phyloP scores from a whole-genome alignment of 176 grass and related monocot species.

The Ananas comosus region DNA sequence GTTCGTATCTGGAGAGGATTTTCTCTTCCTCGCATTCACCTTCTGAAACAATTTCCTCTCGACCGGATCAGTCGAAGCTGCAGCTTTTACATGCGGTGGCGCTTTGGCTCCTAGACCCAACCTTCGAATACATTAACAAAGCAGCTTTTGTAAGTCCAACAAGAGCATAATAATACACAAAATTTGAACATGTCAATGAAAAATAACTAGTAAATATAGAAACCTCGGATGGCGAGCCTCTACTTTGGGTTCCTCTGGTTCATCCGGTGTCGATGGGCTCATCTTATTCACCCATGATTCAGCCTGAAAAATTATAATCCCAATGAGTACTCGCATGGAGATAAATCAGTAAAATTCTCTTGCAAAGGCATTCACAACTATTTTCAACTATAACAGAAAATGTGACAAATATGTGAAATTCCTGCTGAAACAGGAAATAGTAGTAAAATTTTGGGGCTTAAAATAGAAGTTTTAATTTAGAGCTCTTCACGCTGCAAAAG shows the following conservation, averaged over 20 bases:
- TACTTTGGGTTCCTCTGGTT: constrained; percentile 39
- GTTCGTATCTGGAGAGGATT: constrained; percentile 36
- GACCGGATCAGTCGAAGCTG: constrained; percentile 41
- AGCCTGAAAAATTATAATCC: constrained; percentile 32
- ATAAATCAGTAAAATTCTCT: neutral
- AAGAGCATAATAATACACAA: neutral
- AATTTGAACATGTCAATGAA: neutral
- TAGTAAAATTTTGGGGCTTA: neutral
- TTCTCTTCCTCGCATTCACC: constrained; percentile 62
- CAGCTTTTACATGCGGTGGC: constrained; percentile 29
- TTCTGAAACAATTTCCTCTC: constrained; percentile 58
- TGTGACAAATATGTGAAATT: too few relatives aligned
- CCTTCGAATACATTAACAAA: constrained; percentile 26
- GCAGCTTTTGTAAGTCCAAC: neutral
- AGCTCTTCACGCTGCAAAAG: too few relatives aligned
- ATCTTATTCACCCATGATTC: constrained; percentile 83
- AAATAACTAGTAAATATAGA: neutral
- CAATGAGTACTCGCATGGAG: too few relatives aligned
- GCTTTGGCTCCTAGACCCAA: constrained; percentile 78
- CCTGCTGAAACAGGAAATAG: neutral
- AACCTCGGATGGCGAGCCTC: constrained; percentile 57
- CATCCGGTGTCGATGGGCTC: constrained; percentile 28
- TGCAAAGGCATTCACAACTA: too few relatives aligned
- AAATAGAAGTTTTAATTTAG: too few relatives aligned
- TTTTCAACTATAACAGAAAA: too few relatives aligned